Base-by-base conservation (phyloP, 768 basidiomycete species). In the Gymnopilus dilepis region DNA sequence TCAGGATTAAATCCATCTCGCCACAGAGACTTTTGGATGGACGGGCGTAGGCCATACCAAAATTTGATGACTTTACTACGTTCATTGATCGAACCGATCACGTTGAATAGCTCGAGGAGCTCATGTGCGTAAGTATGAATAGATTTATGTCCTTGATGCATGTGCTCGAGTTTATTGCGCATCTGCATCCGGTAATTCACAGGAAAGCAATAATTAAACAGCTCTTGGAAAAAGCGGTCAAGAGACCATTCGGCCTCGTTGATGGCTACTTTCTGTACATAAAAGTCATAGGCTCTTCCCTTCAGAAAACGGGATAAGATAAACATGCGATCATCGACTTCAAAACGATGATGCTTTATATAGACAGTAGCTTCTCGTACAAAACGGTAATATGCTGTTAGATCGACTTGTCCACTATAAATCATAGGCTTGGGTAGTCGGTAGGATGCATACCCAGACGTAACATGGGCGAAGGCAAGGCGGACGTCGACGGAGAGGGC, bases 171-270 rank as follows among this genome's bases (percentile, higher is more conserved):
- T 17, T 72, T 70, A 3, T 68, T 65, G 0, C 68, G 30, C 59
- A 75, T 75, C 21, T 73, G 38, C 19, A 60, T 45, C 0, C 47
- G 28, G 24, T 51, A 62, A 24, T 61, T 42, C 1, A 66, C 40
- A 0, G 77, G 77, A 60, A 80, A 80, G 28, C 77, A 77, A 19
- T 74, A 76, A n/a, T 78, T 69, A 54, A 77, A 79, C 11, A 80
- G 24, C 42, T 68, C 73, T 1, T 42, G 19, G 51, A 75, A 78
- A 59, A 79, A 77, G 1, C 67, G 24, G 6, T 63, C 43, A 0
- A 80, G 21, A 0, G 42, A 60, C 77, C 77, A 80, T 0, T 64
- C 24, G 8, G 70, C 62, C 0, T 70, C 61, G 5, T 69, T 67
- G 2, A 62, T 56, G 0, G 76, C 61, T 0, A 79, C 70, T 37